Evolutionary conservation across 805 yeast genomes (phyloP), one percentile per base, ranked within the genome.

Genomic region (Metschnikowia sp.): DNA sequence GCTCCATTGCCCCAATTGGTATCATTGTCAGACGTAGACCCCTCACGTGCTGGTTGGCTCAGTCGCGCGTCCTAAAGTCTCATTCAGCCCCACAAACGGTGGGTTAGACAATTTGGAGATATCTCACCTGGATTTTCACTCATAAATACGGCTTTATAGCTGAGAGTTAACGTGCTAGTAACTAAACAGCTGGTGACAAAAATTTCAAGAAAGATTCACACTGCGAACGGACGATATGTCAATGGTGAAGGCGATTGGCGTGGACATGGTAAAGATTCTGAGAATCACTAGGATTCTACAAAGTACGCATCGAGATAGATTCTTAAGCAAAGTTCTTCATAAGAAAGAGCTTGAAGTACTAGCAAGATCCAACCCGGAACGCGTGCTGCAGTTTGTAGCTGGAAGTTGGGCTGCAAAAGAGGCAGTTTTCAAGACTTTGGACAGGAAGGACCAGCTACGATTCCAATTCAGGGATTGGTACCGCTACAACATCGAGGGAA

Each of bases 381-480:
- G 57, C 8, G 70, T 36, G 61, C 68, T 8, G 35, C 59, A 60
- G 32, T 58, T 70, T 3, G 61, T 86, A 15, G 78, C 88, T 1
- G 79, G 81, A 2, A 55, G 64, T 15, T 87, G 95, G 95, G 83
- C 89, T 9, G 68, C 78, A 8, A 87, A 87, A 54, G 95, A 87
- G 56, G 91, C 94, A 1, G 58, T 85, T 8, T 87, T 70, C 61
- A 87, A 87, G 61, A 72, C 83, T 0, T 61, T 87, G 47, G 78
- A 74, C 40, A 43, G 55, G 1, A 51, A 50, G 3, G 78, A 76
- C 35, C 94, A 87, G 60, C 42, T 42, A n/a, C 8, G 8, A 2
- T 86, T 85, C 58, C 61, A 58, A 28, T 84, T 87, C 69, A 74
- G 68, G 8, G 61, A 79, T 4, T 87, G 94, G 90, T 80, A 70